Evolutionary conservation across 768 basidiomycete species (phyloP), one percentile per base, ranked within the genome.

Genomic region (Tephrocybe rancida): DNA sequence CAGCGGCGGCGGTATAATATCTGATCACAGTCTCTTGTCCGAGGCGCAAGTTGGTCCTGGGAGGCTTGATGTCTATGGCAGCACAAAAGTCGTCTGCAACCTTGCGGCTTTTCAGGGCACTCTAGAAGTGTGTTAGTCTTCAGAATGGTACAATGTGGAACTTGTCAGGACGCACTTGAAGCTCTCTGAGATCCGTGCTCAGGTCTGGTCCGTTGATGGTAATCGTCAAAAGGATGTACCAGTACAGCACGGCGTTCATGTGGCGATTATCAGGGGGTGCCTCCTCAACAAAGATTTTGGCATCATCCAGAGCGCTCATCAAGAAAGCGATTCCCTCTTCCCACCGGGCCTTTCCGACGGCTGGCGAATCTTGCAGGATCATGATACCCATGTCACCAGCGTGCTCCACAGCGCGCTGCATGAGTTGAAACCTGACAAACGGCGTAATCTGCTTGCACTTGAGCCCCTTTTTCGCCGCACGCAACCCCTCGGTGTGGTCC

Each of bases 381-480:
- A 61, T 68, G 9, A 86, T 64, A 0, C 83, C 86, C 63, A 87
- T 69, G 50, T 82, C 75, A 1, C 78, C 80, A 1, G 86, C 83
- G 57, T 84, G 82, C 58, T 81, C 80, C 3, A 84, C 77, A 0
- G 84, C 81, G n/a, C 86, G 79, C 57, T 83, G 81, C 68, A 84
- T 73, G 63, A 87, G 65, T 62, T 77, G 77, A 52, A 76, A 78
- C 38, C 75, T 76, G 5, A 88, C 65, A 54, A 86, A 88, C 2
- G 80, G 76, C 13, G 84, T 78, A 13, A 73, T 76, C 14, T 72
- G 63, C 54, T 74, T 75, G 70, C 82, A 80, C 61, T 83, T 85
- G 59, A 87, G 56, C 1, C 86, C 86, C 61, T 87, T 83, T 73
- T 87, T 87, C 55, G 83, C 80, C 0, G 77, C 82, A 7, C 82